Evolutionary conservation across 2,329 filamentous ascomycete genomes (phyloP), one percentile per base, ranked within the genome.

Genomic region (Colletotrichum paranaense): DNA sequence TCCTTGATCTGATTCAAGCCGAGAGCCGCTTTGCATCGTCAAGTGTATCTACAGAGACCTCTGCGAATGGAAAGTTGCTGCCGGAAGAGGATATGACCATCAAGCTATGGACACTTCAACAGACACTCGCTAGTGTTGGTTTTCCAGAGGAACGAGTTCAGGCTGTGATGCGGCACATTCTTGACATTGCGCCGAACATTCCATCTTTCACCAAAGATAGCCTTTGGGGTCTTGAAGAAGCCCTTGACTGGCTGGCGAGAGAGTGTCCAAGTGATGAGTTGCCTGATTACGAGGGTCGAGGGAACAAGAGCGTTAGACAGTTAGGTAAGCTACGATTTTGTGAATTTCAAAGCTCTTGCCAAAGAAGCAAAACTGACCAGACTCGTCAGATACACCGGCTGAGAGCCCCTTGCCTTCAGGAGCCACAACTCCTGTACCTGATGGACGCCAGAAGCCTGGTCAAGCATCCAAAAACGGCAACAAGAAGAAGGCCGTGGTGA

Each of bases 191-290:
- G 32, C 88, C 91, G 35, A 91, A 91, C 74, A 88, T 92, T 67
- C 84, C 87, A 3, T 78, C 85, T 12, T 84, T 85, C 24, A 86
- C 82, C 73, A 92, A 91, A 76, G 93, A 95, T 75, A 88, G 88
- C 56, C 89, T 95, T 16, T 97, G 95, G 94, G 95, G 95, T 11
- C 84, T 98, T 46, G 93, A 97, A 74, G 95, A 98, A 82, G 92
- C 94, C 30, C 82, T 99, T 24, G 94, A 98, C 77, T 98, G 95
- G 94, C 88, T 98, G 67, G 94, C 95, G n/a, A 86, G 94, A 76
- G 90, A 97, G 79, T 94, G 92, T 77, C 84, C 88, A 16, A 84
- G 87, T 75, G 89, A 91, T 1, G 92, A 95, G 77, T 86, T 96
- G 46, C 93, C 93, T 6, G 88, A 91, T 59, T 97, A 97, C 80